Base-by-base conservation (phyloP, 2,329 filamentous ascomycete genomes). In the Chaetomium strumarium region DNA sequence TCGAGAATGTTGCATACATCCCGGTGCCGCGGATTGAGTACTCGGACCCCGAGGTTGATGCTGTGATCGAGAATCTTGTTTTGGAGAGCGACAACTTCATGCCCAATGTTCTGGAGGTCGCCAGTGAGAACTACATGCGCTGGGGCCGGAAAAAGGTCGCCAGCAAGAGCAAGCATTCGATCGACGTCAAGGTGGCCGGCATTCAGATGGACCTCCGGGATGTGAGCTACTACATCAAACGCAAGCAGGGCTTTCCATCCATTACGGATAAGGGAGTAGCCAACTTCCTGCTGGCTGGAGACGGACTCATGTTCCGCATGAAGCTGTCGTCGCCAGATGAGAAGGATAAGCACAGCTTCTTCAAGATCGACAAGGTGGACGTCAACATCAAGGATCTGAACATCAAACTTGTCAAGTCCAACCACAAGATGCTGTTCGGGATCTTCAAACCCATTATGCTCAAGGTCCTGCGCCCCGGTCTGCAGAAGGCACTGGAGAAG, bases 61-160 rank as follows among this genome's bases (percentile, higher is more conserved):
- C 86, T 45, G 81, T 97, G 45, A 81, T 99, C 41, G 93, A 99
- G 75, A 99, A 99, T 69, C 75, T 99, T 11, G 86, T 96, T 42
- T 80, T 99, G 48, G 93, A 99, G 74, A 91, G 89, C 60, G 91
- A 97, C 75, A 99, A 99, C 72, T 84, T 99, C 62, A 90, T 91
- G 72, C 93, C 93, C 58, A 99, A 99, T 63, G 79, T 92, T 5
- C 70, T 95, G 37, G 92, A 99, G 69, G 79, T 97, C 56, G 81
- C 84, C 54, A 93, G 84, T 66, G 91, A 97, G 73, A 93, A 97
- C 75, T 95, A 93, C 75, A 90, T 91, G 81, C 85, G 88, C 61
- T 96, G 88, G 84, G 93, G 92, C 36, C 90, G 93, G 66, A 96
- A 95, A 83, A 85, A 85, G 68, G 78, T 90, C 62, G 75, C 79